Evolutionary conservation across 2,329 filamentous ascomycete species (phyloP).

Genomic region (Trichoderma koningii): DNA sequence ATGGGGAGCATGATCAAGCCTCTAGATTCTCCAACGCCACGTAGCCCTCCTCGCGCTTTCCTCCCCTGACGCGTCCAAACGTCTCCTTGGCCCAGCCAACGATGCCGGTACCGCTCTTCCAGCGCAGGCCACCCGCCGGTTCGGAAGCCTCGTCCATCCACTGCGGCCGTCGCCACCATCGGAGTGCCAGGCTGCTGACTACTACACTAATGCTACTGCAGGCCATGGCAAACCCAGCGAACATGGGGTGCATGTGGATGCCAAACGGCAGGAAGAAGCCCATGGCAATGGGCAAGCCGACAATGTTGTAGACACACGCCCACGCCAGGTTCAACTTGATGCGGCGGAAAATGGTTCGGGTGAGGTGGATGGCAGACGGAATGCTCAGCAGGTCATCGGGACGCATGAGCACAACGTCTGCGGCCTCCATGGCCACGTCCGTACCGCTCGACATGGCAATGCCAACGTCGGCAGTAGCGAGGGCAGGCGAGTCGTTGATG

Average conservation of each 20-base stretch:
- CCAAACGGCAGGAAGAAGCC: constrained; percentile 91
- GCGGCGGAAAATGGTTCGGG: constrained; percentile 80
- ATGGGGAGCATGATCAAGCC: constrained; percentile 27
- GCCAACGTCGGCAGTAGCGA: constrained; percentile 88
- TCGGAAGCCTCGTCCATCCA: constrained; percentile 81
- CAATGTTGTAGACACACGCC: constrained; percentile 89
- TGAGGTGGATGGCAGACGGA: constrained; percentile 80
- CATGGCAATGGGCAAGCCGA: constrained; percentile 96
- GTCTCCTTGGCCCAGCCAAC: constrained; percentile 48
- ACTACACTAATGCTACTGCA: constrained; percentile 89
- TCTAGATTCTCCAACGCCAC: constrained; percentile 60
- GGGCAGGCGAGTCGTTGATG: constrained; percentile 95
- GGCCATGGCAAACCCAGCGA: constrained; percentile 92
- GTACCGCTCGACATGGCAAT: constrained; percentile 92
- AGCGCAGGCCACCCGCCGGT: constrained; percentile 52
- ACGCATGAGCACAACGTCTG: constrained; percentile 93
- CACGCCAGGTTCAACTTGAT: constrained; percentile 93
- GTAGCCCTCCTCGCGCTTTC: constrained; percentile 57
- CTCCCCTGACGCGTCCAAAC: constrained; percentile 41
- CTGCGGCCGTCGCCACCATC: constrained; percentile 78
- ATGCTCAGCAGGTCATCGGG: constrained; percentile 90
- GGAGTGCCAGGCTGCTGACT: constrained; percentile 76
- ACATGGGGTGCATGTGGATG: constrained; percentile 86
- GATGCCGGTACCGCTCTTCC: constrained; percentile 47
- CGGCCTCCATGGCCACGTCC: constrained; percentile 96